phyloP scores from a whole-genome alignment of 805 yeast genomes.

The Nakazawaea siamensis region DNA sequence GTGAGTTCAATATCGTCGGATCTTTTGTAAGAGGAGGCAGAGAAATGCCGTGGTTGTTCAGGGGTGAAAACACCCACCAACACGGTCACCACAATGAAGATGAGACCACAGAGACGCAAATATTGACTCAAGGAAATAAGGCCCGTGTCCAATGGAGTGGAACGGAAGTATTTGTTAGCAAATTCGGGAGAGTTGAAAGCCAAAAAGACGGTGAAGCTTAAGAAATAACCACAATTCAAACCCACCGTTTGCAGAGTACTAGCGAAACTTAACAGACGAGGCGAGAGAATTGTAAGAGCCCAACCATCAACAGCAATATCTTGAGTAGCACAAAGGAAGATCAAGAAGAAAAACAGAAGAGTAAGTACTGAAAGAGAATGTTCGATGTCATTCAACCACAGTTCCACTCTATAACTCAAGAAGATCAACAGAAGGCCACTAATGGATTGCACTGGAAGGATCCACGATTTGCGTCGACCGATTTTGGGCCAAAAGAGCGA shows the following conservation, averaged over 20 bases:
- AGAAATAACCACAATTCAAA: constrained; percentile 84
- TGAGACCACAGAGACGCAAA: constrained; percentile 67
- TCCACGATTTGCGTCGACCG: constrained; percentile 91
- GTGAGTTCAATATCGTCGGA: constrained; percentile 17
- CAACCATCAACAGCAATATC: constrained; percentile 99
- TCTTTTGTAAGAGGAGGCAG: constrained; percentile 6
- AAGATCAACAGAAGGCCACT: constrained; percentile 60
- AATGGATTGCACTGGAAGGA: constrained; percentile 83
- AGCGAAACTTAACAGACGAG: constrained; percentile 77
- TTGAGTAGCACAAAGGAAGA: constrained; percentile 91
- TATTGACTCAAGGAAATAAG: constrained; percentile 68
- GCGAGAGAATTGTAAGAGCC: constrained; percentile 85
- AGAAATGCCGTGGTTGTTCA: constrained; percentile 59
- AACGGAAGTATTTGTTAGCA: constrained; percentile 76
- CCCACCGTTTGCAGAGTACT: constrained; percentile 98
- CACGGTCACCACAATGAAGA: constrained; percentile 60
- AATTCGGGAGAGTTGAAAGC: constrained; percentile 90
- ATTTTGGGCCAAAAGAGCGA: constrained; percentile 58
- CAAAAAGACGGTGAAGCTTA: constrained; percentile 84
- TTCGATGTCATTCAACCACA: constrained; percentile 40
- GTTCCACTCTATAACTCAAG: constrained; percentile 54
- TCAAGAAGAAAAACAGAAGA: constrained; percentile 61
- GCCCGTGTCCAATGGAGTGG: constrained; percentile 53
- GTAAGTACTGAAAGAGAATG: constrained; percentile 52
- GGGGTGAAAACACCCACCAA: constrained; percentile 50